Evolutionary conservation across 176 grass and related monocot species (phyloP), one percentile per base, ranked within the genome.

Genomic region (Oropetium thomaeum): DNA sequence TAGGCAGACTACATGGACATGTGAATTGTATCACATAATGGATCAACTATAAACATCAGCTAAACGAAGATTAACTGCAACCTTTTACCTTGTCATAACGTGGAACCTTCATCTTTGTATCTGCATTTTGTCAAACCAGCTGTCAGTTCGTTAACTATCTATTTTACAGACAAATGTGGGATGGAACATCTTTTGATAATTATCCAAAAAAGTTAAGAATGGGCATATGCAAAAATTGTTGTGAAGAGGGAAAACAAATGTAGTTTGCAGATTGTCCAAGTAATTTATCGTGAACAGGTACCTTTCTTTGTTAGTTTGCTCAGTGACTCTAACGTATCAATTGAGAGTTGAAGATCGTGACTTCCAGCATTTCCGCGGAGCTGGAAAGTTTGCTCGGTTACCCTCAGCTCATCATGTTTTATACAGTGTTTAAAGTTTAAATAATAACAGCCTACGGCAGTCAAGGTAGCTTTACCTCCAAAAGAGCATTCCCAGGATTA

Each of bases 291-390:
- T 10, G 60, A 64, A 23, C 30, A 13, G 8, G 60, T 89, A 99
- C 96, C 96, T 90, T 95, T 79, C 80, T 92, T 95, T 82, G 96
- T 95, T 48, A 95, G 80, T 84, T 95, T 99, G 37, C 33, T 75
- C 49, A 99, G 42, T 59, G 92, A 92, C 64, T 88, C 75, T 23
- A 99, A 85, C 28, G 92, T 95, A 31, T 95, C 89, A 73, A 95
- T 61, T 48, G 92, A 95, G 70, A 99, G 90, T 41, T 88, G 92
- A 44, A 99, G 89, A 84, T 99, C 92, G 32, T 99, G 96, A 80
- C 92, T 99, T 85, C 96, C 96, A 8, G 96, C 96, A 92, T 99
- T 99, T 69, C 96, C 96, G 55, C 96, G 96, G 69, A 95, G 60
- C 96, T 99, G 83, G 58, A 88, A 70, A 84, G 67, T 73, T 85